Evolutionary conservation across 2,329 filamentous ascomycete genomes (phyloP), one percentile per base, ranked within the genome.

Genomic region (Colletotrichum destructivum): DNA sequence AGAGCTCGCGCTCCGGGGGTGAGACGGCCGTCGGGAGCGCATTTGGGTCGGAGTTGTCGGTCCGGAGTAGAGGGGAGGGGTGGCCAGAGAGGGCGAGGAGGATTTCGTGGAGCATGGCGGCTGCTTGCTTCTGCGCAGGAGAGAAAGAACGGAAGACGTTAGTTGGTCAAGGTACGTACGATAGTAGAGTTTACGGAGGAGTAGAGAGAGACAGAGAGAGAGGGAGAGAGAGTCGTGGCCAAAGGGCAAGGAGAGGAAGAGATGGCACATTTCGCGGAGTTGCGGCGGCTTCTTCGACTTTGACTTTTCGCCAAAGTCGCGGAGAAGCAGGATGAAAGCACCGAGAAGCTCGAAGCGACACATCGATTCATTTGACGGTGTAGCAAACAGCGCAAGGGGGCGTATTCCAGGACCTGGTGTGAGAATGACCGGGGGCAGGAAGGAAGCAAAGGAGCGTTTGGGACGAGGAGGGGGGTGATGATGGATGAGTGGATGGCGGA

Each of bases 71-170:
- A 76, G 95, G 93, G 75, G 96, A 98, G 75, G 94, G 93, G 84
- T 98, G 94, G 76, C 96, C 96, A 78, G 95, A 97, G 83, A 98
- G 91, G 82, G 95, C 96, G 83, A 99, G 92, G 83, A 98, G 91
- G 85, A 99, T 94, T 88, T 99, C 96, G 89, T 98, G 96, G 82
- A 99, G 93, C 96, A 99, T 99, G 76, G 35, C 31, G 59, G 76
- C 42, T 76, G 75, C 65, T 60, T 54, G 35, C 23, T 59, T 62
- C 62, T 57, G 6, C 9, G 6, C 13, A n/a, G 13, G 42, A 49
- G 31, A 38, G 46, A 16, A 49, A 8, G 38, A 62, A 38, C 16
- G 31, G 18, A 35, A 38, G 31, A 23, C 42, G 55, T 73, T 65
- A 73, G 72, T 46, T 21, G 11, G 23, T 26, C 16, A 46, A 40